Evolutionary conservation across 495 filamentous ascomycete genomes (phyloP).

Genomic region (Usnea hakonensis): DNA sequence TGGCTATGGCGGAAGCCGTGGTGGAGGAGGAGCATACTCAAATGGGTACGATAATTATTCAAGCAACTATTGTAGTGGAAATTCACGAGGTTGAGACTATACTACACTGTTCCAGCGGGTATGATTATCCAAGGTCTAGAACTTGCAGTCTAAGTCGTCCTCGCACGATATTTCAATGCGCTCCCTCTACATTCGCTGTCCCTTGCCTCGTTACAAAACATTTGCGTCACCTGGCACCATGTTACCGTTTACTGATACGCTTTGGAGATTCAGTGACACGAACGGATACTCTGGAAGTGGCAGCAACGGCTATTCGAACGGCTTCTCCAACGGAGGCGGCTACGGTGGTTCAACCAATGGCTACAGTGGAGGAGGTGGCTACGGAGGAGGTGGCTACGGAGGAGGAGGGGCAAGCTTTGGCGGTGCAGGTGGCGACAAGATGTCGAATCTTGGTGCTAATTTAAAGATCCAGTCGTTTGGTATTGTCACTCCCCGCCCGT

Average conservation of each 20-base stretch:
- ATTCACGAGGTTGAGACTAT: constrained; percentile 24
- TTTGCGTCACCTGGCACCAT: not conserved
- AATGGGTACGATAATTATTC: constrained; percentile 35
- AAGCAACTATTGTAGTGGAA: constrained; percentile 20
- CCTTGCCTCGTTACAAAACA: not conserved
- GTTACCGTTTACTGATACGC: constrained; percentile 22
- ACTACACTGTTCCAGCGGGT: constrained; percentile 32
- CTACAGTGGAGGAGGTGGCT: constrained; percentile 38
- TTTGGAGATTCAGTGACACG: constrained; percentile 35
- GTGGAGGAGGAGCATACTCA: constrained; percentile 39
- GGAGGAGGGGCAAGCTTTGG: constrained; percentile 42
- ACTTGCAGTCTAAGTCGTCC: constrained; percentile 21
- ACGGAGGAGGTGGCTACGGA: constrained; percentile 44
- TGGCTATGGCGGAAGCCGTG: constrained; percentile 45
- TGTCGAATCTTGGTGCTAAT: constrained; percentile 81
- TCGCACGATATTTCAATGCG: constrained; percentile 15
- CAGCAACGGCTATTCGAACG: constrained; percentile 45
- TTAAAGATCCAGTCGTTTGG: constrained; percentile 84
- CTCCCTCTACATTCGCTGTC: constrained; percentile 3
- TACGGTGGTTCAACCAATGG: constrained; percentile 33
- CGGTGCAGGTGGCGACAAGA: constrained; percentile 73
- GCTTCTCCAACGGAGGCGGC: constrained; percentile 38
- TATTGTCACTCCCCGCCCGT: constrained; percentile 42
- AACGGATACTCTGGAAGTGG: constrained; percentile 35
- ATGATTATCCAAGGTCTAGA: constrained; percentile 29